Evolutionary conservation across 1,139 yeast species (phyloP).

Genomic region (Casaregolazyma suthepensis): DNA sequence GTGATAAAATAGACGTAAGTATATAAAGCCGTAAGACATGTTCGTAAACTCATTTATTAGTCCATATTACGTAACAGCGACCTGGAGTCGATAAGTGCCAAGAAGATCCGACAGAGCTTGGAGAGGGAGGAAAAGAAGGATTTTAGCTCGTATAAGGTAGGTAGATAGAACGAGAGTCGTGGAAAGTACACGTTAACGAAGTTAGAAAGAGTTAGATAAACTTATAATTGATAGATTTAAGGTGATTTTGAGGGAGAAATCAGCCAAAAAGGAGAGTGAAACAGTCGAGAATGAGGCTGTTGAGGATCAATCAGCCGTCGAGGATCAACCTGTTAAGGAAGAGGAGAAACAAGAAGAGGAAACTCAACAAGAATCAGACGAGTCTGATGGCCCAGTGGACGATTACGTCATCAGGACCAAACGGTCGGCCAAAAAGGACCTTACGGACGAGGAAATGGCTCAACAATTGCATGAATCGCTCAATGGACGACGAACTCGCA

Average conservation of each 20-base stretch:
- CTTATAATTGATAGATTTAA: constrained; percentile 57
- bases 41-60: neutral
- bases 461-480: constrained; percentile 41
- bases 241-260: constrained; percentile 37
- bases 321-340: neutral
- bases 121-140: constrained; percentile 61
- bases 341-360: neutral
- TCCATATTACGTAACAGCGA: constrained; percentile 61
- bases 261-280: neutral
- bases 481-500: constrained; percentile 20
- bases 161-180: neutral
- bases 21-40: neutral
- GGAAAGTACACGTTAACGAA: neutral
- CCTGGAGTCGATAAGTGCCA: constrained; percentile 64
- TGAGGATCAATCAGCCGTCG: no score
- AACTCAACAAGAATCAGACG: neutral
- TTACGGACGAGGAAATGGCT: constrained; percentile 39
- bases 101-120: constrained; percentile 61
- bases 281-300: neutral
- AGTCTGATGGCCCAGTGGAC: constrained; percentile 8
- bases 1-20: constrained; percentile 68
- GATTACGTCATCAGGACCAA: constrained; percentile 22
- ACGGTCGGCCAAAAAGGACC: constrained; percentile 25
- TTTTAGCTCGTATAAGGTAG: constrained; percentile 41
- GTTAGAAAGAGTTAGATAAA: constrained; percentile 54